Base-by-base conservation (phyloP, 2,329 filamentous ascomycete species). In the Fusarium burgessii region DNA sequence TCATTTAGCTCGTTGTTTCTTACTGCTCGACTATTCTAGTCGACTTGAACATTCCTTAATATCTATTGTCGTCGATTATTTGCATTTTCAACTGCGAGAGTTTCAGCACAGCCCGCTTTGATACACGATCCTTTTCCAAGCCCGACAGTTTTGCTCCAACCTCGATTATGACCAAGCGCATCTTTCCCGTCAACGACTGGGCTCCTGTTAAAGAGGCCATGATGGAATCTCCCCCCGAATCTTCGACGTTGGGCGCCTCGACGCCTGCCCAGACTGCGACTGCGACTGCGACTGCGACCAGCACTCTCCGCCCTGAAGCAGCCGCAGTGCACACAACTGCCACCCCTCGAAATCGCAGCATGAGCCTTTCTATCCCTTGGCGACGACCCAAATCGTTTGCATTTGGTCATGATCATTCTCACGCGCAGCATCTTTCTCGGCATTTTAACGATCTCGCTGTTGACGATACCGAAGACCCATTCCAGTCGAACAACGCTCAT, bases 281-380 rank as follows among this genome's bases (percentile, higher is more conserved):
- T 29, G 23, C 51, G 29, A 29, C 29, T 29, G 23, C 23, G 23
- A 23, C 23, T 1, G 29, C 29, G 47, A 38, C 20, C 33, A 42
- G 18, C 55, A 33, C 40, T 35, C 50, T 55, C n/a, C 47, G 45
- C 52, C 52, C 51, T 52, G 67, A 71, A 41, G 47, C 62, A 33
- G 62, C 27, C 32, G 45, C 58, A 15, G 50, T 50, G 42, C 62
- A 62, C 45, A 55, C 65, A 38, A 29, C 42, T 36, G 45, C 40
- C 58, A 78, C 80, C n/a, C 80, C 79, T 65, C 83, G 83, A 25
- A 78, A 82, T 41, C 82, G 85, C 56, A 87, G 85, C 77, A 79
- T 85, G 74, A 88, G 85, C 76, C 78, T 85, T 50, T 86, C 85
- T 10, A 74, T 87, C 17, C 80, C 84, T 10, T 87, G 85, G 84